Conservation (phyloP, 495 filamentous ascomycete genomes). For the Friedmanniomyces endolithicus region DNA sequence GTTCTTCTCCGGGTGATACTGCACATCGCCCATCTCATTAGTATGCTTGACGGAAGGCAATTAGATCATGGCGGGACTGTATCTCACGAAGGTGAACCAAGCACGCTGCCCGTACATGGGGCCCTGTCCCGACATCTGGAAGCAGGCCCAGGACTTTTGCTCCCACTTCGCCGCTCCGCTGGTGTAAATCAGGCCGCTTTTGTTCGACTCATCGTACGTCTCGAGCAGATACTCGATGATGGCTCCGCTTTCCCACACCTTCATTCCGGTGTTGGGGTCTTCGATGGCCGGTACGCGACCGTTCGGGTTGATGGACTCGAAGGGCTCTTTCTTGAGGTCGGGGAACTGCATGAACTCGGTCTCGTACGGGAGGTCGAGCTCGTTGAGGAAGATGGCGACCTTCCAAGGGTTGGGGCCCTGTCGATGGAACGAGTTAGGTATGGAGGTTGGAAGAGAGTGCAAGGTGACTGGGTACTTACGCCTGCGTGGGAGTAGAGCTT, state of each 20-base stretch:
- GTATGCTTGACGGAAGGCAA: no score
- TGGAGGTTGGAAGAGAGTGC: not conserved
- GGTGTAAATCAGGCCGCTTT: conserved; percentile 6
- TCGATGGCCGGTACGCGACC: conserved; percentile 54
- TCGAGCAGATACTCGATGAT: conserved; percentile 23
- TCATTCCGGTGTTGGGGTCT: conserved; percentile 55
- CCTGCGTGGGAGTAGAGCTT: conserved; percentile 20
- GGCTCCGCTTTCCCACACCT: conserved; percentile 39
- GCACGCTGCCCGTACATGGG: conserved; percentile 38
- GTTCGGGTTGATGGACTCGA: conserved; percentile 53
- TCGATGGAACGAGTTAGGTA: not conserved
- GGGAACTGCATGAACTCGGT: conserved; percentile 31
- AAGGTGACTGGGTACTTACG: conserved; percentile 1
- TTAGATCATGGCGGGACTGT: no score
- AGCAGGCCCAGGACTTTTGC: conserved; percentile 30
- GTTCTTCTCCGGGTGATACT: conserved; percentile 30
- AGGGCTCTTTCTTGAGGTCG: conserved; percentile 44
- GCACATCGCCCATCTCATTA: no score
- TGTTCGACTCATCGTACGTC: conserved; percentile 14
- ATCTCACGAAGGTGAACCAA: conserved; percentile 28
- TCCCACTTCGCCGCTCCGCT: conserved; percentile 12
- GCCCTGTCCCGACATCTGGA: conserved; percentile 36
- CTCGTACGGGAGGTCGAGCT: conserved; percentile 48
- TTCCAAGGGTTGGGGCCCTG: conserved; percentile 54
- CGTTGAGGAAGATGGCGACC: conserved; percentile 48